phyloP scores from a whole-genome alignment of 2,329 filamentous ascomycete genomes.

The Hypoxylon sp. region DNA sequence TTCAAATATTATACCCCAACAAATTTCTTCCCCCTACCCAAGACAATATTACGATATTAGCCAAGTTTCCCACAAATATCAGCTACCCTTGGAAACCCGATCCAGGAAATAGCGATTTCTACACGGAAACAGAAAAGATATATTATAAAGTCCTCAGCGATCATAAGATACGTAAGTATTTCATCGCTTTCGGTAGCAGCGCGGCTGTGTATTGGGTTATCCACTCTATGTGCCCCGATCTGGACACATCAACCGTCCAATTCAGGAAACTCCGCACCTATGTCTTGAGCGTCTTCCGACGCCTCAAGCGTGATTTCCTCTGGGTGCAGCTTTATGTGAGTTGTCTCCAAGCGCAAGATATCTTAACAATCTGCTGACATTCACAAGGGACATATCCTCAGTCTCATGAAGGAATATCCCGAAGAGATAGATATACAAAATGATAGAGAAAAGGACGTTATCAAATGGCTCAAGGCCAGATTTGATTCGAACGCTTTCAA shows the following conservation, averaged over 20 bases:
- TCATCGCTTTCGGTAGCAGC: background rate
- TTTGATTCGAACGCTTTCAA: background rate
- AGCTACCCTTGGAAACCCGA: background rate
- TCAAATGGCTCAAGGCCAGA: background rate
- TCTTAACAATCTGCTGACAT: background rate
- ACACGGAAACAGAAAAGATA: background rate
- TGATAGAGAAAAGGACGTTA: background rate
- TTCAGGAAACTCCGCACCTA: background rate
- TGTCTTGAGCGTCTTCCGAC: background rate
- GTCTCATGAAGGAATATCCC: background rate
- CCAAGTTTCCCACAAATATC: background rate
- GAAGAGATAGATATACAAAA: background rate
- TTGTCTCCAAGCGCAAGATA: background rate
- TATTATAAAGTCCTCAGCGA: background rate
- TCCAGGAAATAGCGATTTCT: background rate
- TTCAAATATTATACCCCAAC: no score
- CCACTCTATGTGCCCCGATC: background rate
- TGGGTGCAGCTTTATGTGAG: background rate
- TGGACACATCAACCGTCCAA: background rate
- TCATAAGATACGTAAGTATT: background rate
- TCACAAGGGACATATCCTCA: background rate
- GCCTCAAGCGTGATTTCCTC: background rate
- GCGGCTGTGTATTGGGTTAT: background rate
- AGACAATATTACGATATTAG: background rate
- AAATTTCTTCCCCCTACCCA: no score